Conservation (phyloP, 2,329 filamentous ascomycete genomes). For the Coniochaeta sp. region DNA sequence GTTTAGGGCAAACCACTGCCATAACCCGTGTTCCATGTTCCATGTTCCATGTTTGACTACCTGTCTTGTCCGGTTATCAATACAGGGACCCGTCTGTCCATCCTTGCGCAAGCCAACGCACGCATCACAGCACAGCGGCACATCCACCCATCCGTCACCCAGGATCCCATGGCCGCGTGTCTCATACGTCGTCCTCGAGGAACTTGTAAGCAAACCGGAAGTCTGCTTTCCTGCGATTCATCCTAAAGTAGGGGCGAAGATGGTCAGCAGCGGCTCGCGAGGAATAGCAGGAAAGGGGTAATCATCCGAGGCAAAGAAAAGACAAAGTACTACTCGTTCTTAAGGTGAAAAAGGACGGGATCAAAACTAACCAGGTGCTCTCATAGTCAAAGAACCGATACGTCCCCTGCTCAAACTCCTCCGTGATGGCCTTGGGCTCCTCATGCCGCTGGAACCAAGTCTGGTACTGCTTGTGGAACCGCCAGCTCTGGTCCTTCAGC, state of each 20-base stretch:
- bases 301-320: not conserved
- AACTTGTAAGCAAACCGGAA: constrained; percentile 99
- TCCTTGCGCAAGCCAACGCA: not conserved
- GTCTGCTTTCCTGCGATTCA: constrained; percentile 95
- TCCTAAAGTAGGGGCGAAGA: constrained; percentile 49
- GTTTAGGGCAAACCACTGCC: too few species aligned
- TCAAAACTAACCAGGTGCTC: constrained; percentile 82
- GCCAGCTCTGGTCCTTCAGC: constrained; percentile 97
- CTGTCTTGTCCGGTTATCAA: not conserved
- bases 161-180: too few species aligned
- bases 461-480: constrained; percentile 99
- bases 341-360: not conserved
- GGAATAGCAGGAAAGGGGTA: not conserved
- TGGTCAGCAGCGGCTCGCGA: not conserved
- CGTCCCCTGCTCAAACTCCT: constrained; percentile 97
- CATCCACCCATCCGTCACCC: too few species aligned
- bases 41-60: not conserved
- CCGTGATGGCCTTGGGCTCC: constrained; percentile 96
- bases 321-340: not conserved
- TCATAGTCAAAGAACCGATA: constrained; percentile 99
- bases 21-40: not conserved
- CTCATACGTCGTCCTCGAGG: constrained; percentile 79
- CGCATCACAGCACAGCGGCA: not conserved
- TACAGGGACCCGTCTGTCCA: not conserved
- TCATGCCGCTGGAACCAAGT: constrained; percentile 99